A percentile compares a stretch with the other conserved stretches of the same genome.
phyloP scores from a whole-genome alignment of 805 yeast species.

The Helenozyma baotianmanensis region DNA sequence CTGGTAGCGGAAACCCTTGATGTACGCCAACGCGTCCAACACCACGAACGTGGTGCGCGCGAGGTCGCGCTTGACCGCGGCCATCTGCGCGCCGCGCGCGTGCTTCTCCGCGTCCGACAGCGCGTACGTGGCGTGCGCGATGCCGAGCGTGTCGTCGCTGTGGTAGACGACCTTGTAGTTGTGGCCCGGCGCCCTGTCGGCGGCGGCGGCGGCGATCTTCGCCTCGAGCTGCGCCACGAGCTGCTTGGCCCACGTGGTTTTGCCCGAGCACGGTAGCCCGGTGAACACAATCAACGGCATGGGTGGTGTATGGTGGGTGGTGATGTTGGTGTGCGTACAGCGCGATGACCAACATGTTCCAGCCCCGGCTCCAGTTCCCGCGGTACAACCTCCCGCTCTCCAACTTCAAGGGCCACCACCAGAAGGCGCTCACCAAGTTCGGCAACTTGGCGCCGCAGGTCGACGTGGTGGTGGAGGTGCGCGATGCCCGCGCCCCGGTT shows the following conservation, averaged over 20 bases:
- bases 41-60: slow-evolving; percentile 69
- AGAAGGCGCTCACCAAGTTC: slow-evolving; percentile 66
- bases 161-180: slow-evolving; percentile 63
- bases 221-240: slow-evolving; percentile 46
- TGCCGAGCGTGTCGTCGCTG: slow-evolving; percentile 74
- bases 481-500: slow-evolving; percentile 89
- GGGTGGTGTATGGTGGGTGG: background rate
- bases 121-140: slow-evolving; percentile 59
- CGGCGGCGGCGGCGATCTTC: slow-evolving; percentile 36
- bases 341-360: no score
- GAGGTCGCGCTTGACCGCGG: slow-evolving; percentile 82
- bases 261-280: slow-evolving; percentile 85
- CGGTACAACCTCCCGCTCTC: slow-evolving; percentile 62
- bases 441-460: slow-evolving; percentile 70
- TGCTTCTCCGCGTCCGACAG: slow-evolving; percentile 77
- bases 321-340: no score
- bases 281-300: slow-evolving; percentile 87
- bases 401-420: slow-evolving; percentile 89
- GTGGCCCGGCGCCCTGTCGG: slow-evolving; percentile 43
- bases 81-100: slow-evolving; percentile 77
- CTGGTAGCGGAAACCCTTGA: slow-evolving; percentile 94
- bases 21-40: slow-evolving; percentile 81
- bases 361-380: no score
- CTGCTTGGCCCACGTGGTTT: slow-evolving; percentile 65
- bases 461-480: slow-evolving; percentile 74